phyloP scores from a whole-genome alignment of 2,329 filamentous ascomycete genomes.

The Fusarium succisae region DNA sequence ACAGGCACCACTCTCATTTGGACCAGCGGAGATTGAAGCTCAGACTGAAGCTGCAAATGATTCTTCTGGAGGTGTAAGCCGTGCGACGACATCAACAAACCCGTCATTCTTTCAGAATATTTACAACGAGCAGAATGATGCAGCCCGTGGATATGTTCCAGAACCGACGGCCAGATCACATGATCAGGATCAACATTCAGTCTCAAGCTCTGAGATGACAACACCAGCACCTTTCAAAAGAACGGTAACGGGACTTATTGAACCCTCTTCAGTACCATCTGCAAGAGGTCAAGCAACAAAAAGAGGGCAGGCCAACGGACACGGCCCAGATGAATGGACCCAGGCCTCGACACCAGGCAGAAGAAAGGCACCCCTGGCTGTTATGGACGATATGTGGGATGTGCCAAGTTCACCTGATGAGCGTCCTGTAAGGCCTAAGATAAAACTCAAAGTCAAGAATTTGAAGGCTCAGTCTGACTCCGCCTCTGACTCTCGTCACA shows the following conservation, averaged over 20 bases:
- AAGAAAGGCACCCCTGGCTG: slow-evolving; percentile 33
- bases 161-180: slow-evolving; percentile 10
- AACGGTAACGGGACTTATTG: slow-evolving; percentile 39
- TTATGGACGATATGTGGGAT: slow-evolving; percentile 53
- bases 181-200: slow-evolving; percentile 8
- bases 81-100: slow-evolving; percentile 56
- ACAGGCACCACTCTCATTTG: neutral
- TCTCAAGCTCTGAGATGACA: slow-evolving; percentile 41
- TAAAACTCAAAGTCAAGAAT: slow-evolving; percentile 31
- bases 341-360: slow-evolving; percentile 48
- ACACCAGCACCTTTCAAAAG: slow-evolving; percentile 42
- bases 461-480: slow-evolving; percentile 3
- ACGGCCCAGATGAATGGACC: slow-evolving; percentile 42
- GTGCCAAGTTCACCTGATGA: slow-evolving; percentile 55
- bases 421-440: slow-evolving; percentile 5
- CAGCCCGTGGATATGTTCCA: slow-evolving; percentile 37
- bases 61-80: slow-evolving; percentile 42
- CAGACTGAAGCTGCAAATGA: slow-evolving; percentile 15
- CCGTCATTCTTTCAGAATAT: slow-evolving; percentile 58
- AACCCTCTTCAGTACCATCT: slow-evolving; percentile 42
- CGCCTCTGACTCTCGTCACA: neutral
- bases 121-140: slow-evolving; percentile 57
- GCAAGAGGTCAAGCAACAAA: slow-evolving; percentile 42
- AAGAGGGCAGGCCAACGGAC: slow-evolving; percentile 15
- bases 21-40: slow-evolving; percentile 1